A percentile compares a stretch with the other conserved stretches of the same genome.
Conservation (phyloP, 805 yeast species). For the Debaryomyces maramus region DNA sequence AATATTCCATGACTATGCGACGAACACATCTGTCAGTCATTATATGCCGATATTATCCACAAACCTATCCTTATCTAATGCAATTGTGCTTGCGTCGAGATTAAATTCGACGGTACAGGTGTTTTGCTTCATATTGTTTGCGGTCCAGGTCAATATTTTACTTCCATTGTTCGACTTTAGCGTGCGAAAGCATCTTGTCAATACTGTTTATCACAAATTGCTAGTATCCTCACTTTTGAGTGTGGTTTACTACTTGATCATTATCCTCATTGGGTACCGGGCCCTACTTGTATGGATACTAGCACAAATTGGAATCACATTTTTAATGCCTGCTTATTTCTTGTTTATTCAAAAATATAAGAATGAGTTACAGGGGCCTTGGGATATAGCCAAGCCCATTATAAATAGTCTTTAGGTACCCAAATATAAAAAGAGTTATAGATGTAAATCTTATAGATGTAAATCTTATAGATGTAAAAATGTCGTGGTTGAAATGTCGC, state of each 20-base stretch:
- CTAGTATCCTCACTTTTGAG: conserved; percentile 22
- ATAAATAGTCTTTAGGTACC: no score
- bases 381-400: conserved; percentile 85
- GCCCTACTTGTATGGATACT: conserved; percentile 50
- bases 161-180: conserved; percentile 69
- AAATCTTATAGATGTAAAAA: no score
- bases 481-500: no score
- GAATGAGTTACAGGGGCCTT: conserved; percentile 86
- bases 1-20: conserved; percentile 65
- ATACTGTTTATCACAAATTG: conserved; percentile 18
- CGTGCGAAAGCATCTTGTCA: conserved; percentile 45
- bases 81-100: conserved; percentile 89
- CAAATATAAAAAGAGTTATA: no score
- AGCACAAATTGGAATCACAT: conserved; percentile 47
- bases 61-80: conserved; percentile 79
- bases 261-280: conserved; percentile 21
- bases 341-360: conserved; percentile 73
- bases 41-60: conserved; percentile 67
- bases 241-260: conserved; percentile 25
- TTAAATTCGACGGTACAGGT: conserved; percentile 71
- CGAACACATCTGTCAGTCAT: conserved; percentile 35
- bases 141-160: conserved; percentile 69
- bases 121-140: conserved; percentile 76
- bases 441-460: no score
- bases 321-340: conserved; percentile 70